Base-by-base conservation (phyloP, 139 green algal species). In the Tetradesmus obliquus region DNA sequence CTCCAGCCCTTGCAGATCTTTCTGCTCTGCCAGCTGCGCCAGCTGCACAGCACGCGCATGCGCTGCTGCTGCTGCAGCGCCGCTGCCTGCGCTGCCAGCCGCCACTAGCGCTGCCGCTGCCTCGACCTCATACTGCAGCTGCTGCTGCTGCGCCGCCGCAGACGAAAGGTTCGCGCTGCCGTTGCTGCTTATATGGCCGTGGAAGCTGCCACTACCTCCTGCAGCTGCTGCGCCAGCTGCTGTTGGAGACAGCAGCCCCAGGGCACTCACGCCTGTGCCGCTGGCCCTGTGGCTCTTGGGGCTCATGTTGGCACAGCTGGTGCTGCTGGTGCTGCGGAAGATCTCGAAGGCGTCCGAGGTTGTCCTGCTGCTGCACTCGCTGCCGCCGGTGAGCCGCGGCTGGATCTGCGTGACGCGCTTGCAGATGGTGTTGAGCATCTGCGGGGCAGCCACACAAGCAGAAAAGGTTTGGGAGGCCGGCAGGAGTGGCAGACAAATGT, bases 341-440 rank as follows among this genome's bases (percentile, higher is more conserved):
- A 93, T 79, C 55, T 92, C 89, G 2, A 84, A 55, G 3, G 89
- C 89, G n/a, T 92, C 89, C 60, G 80, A 89, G 2, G 66, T 54
- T 17, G 89, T 92, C 53, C 89, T 82, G 84, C 83, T 91, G 91
- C 57, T 83, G 91, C 90, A 90, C 45, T 90, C 57, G 89, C 89
- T 92, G 85, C 83, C 71, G 71, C 90, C 90, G 8, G 83, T 88
- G 5, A 81, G 69, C 54, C 91, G 85, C 58, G 89, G 85, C 91
- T 94, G 91, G 55, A 92, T 91, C 86, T 93, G 86, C 17, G 94
- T 97, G 17, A 98, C 95, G 19, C 96, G 95, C 94, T 98, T 98
- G 4, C 96, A 83, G 32, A 98, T 93, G 12, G 97, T 98, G 93
- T 98, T 98, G 45, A 99, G 93, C 95, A 98, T 98, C 90, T 95